phyloP scores from a whole-genome alignment of 495 filamentous ascomycete genomes.

The Immersiella caudata region DNA sequence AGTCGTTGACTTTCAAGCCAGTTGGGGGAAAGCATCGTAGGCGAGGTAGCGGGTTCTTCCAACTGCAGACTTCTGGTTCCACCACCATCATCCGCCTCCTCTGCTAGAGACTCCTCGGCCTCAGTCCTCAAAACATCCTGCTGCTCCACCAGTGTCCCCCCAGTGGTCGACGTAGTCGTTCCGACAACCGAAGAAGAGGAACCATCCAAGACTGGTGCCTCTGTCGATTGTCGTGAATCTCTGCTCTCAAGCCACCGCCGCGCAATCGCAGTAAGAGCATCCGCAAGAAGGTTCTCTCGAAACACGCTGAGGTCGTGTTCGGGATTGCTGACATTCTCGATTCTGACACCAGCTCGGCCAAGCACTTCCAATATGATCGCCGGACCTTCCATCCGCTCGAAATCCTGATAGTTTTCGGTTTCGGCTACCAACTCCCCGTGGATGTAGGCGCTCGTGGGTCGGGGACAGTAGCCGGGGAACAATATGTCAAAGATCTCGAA shows the following conservation, averaged over 20 bases:
- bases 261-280: background rate
- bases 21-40: background rate
- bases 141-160: background rate
- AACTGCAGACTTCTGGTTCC: too few species aligned
- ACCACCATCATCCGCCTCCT: background rate
- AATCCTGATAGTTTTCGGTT: background rate
- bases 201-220: background rate
- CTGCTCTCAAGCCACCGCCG: background rate
- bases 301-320: background rate
- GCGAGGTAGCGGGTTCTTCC: background rate
- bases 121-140: background rate
- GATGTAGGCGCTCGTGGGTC: background rate
- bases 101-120: background rate
- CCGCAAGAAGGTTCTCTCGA: background rate
- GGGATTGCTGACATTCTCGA: background rate
- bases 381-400: background rate
- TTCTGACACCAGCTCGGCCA: background rate
- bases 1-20: background rate
- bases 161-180: background rate
- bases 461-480: background rate
- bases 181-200: background rate
- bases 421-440: background rate
- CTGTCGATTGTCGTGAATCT: background rate
- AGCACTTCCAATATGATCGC: background rate
- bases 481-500: slow-evolving; percentile 2